Evolutionary conservation across 306 rosid species (phyloP).

Genomic region (Lagenaria siceraria): DNA sequence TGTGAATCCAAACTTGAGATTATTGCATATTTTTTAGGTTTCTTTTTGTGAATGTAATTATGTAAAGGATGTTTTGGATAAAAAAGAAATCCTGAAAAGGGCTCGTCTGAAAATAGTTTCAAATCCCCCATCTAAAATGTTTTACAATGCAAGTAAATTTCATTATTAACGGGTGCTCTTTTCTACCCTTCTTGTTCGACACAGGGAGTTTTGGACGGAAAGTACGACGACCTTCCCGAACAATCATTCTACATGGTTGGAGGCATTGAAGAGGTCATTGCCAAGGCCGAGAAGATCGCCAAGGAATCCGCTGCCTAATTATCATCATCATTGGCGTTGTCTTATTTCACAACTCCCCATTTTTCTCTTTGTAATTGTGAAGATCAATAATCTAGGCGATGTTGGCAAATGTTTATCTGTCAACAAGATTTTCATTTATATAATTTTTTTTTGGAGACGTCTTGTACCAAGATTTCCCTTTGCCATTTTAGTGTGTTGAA

Average conservation of each 20-base stretch:
- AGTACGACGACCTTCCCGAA: conserved; percentile 78
- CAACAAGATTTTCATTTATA: conserved; percentile 45
- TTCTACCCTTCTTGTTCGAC: neutral
- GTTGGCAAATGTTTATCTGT: conserved; percentile 41
- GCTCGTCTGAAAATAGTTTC: neutral
- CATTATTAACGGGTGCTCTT: neutral
- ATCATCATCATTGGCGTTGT: neutral
- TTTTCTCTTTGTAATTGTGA: conserved; percentile 35
- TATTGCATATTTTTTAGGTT: neutral
- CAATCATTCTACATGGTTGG: conserved; percentile 98
- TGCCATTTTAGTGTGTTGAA: conserved; percentile 25
- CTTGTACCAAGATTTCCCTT: conserved; percentile 30
- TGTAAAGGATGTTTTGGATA: neutral
- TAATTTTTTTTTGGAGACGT: conserved; percentile 14
- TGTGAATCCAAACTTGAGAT: neutral
- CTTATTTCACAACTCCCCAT: neutral
- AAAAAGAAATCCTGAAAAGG: neutral
- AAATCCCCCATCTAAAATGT: neutral
- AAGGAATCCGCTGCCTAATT: conserved; percentile 52
- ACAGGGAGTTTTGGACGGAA: conserved; percentile 91
- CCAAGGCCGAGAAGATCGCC: conserved; percentile 91
- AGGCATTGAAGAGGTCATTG: conserved; percentile 89
- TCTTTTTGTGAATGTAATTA: neutral
- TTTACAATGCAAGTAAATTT: neutral
- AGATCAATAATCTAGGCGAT: conserved; percentile 61